Base-by-base conservation (phyloP, 208 protist species). In the Crithidia bombi region DNA sequence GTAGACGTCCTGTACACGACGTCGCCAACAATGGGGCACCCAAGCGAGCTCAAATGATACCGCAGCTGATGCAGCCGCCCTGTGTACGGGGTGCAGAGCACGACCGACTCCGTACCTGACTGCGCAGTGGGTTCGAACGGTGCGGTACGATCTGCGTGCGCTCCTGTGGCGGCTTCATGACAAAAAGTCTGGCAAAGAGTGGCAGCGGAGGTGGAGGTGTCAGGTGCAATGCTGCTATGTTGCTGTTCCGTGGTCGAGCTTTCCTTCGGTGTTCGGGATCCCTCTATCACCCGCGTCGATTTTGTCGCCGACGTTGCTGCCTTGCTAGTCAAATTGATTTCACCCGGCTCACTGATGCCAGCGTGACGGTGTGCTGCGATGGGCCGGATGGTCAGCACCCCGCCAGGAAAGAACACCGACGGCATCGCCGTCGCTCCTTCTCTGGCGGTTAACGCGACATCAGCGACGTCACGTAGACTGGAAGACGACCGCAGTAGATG, bases 21-120 rank as follows among this genome's bases (percentile, higher is more conserved):
- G 67, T 98, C 96, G 52, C 90, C 85, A n/a, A 87, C 68, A 58
- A 98, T 98, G 12, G 92, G 91, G 62, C 78, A 80, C 11, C 89
- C 89, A 15, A 92, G 76, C 21, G 71, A 57, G 57, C 77, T 73
- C 12, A 97, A 66, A 79, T 98, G 96, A 51, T 87, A 61, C 11
- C 96, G 86, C 36, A 98, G 96, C 62, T 98, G 96, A 76, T 98
- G 94, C 49, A 92, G 84, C 7, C 94, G 81, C 5, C 96, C 96
- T 5, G 96, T 97, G 47, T 96, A 83, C 21, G 96, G 96, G 23
- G 90, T 81, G 66, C 90, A 96, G 11, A 90, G 71, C 23, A 96
- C 61, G n/a, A 98, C 59, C 28, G 50, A 65, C 69, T 56, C 72
- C 35, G 21, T 28, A 10, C 30, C 28, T 39, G 25, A 36, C 25